Evolutionary conservation across 352 stramenopile genomes (phyloP).

Genomic region (Globisporangium cystogenes): DNA sequence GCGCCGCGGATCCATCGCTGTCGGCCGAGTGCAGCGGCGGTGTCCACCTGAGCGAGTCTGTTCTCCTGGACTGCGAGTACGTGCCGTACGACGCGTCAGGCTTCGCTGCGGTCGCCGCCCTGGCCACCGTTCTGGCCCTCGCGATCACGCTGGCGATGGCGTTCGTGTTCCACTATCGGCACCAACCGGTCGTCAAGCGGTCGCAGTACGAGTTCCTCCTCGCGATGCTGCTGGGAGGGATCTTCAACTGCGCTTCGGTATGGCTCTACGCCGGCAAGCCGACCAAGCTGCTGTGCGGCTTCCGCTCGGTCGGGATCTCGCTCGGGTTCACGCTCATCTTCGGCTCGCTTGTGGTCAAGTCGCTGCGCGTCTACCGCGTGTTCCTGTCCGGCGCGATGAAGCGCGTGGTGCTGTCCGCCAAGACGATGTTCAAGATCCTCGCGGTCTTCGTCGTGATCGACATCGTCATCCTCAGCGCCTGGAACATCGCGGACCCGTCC

Average conservation of each 20-base stretch:
- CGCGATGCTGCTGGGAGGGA: constrained; percentile 39
- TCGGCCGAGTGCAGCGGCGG: constrained; percentile 33
- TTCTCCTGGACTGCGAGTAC: constrained; percentile 40
- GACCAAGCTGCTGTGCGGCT: constrained; percentile 22
- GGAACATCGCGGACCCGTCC: not conserved
- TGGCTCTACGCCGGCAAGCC: constrained; percentile 40
- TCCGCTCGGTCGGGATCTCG: constrained; percentile 26
- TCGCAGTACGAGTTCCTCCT: constrained; percentile 63
- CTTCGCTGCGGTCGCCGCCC: constrained; percentile 14
- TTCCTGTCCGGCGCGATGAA: constrained; percentile 38
- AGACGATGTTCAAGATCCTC: constrained; percentile 38
- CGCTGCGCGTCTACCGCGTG: constrained; percentile 44
- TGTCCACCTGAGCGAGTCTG: constrained; percentile 12
- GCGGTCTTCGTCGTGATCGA: constrained; percentile 20
- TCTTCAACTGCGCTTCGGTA: constrained; percentile 35
- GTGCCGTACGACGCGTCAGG: constrained; percentile 19
- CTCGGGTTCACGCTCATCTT: constrained; percentile 49
- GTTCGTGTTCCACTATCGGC: constrained; percentile 30
- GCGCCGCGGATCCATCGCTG: constrained; percentile 11
- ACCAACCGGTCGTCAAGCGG: constrained; percentile 50
- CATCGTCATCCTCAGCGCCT: not conserved
- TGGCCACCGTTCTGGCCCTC: constrained; percentile 2
- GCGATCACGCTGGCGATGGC: constrained; percentile 17
- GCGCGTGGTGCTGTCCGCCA: constrained; percentile 28
- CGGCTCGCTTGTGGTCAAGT: constrained; percentile 40